Evolutionary conservation across 192 early-diverging fungal species (phyloP).

Genomic region (Thoreauomyces humboldtii): DNA sequence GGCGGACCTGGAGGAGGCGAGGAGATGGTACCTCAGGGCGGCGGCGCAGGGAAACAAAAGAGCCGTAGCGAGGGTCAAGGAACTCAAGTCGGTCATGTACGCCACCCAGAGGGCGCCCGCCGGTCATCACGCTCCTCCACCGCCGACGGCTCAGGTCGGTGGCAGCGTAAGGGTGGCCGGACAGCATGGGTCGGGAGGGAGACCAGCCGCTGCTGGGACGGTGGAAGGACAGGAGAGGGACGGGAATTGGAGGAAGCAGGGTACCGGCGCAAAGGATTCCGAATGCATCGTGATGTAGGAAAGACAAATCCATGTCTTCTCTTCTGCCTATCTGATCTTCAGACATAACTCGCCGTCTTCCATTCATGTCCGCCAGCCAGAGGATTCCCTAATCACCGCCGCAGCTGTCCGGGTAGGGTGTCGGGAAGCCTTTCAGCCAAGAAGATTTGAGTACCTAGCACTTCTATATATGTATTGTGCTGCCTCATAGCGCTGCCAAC

Average conservation of each 20-base stretch:
- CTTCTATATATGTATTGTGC: too few species aligned
- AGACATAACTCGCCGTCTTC: too few species aligned
- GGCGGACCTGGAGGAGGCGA: constrained; percentile 77
- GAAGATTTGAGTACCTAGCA: too few species aligned
- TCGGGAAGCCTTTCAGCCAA: too few species aligned
- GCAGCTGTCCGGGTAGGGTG: too few species aligned
- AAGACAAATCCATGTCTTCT: too few species aligned
- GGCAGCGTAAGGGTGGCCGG: constrained; percentile 17
- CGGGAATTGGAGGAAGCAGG: constrained; percentile 28
- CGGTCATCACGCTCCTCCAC: neutral
- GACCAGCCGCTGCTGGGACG: neutral
- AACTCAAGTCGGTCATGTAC: constrained; percentile 59
- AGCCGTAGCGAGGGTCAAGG: constrained; percentile 78
- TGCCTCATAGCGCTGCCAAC: constrained; percentile 29
- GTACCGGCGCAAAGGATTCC: constrained; percentile 22
- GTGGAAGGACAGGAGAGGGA: constrained; percentile 5
- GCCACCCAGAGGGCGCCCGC: constrained; percentile 1
- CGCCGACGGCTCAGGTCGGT: neutral
- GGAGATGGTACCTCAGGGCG: constrained; percentile 83
- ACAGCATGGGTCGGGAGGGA: constrained; percentile 11
- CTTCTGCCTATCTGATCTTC: too few species aligned
- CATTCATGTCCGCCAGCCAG: too few species aligned
- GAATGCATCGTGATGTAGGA: constrained; percentile 38
- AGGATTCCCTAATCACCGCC: too few species aligned
- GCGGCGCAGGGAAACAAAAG: constrained; percentile 81